These are phyloP conservation scores for Trichoderma simmonsii DNA, from an alignment of 2,329 filamentous ascomycete genomes.

Conservation along the genomic window DNA sequence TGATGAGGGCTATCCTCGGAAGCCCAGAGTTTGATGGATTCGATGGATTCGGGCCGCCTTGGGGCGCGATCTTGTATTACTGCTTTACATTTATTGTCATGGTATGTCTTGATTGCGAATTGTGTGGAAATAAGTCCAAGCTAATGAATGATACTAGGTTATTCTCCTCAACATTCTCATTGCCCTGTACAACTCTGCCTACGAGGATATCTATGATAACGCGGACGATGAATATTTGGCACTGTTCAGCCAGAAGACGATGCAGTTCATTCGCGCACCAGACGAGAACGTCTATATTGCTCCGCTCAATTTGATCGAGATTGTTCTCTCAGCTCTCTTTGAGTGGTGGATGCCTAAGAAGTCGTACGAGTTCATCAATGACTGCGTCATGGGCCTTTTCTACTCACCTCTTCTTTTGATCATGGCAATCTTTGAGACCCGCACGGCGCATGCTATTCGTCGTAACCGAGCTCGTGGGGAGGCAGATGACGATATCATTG, in stretches of 20 bases:
- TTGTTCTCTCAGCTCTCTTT: constrained; percentile 72
- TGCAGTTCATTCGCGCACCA: constrained; percentile 93
- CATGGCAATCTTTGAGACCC: constrained; percentile 69
- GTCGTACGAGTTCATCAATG: constrained; percentile 77
- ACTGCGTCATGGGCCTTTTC: constrained; percentile 79
- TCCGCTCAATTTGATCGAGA: constrained; percentile 90
- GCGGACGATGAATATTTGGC: constrained; percentile 95
- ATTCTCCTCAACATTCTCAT: constrained; percentile 94
- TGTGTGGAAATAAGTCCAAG: neutral
- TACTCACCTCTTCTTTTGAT: constrained; percentile 82
- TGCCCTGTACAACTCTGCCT: constrained; percentile 93
- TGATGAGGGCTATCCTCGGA: constrained; percentile 89
- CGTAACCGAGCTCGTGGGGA: constrained; percentile 77
- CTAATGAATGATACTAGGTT: constrained; percentile 37
- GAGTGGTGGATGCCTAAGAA: constrained; percentile 91
- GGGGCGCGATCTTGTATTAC: constrained; percentile 94
- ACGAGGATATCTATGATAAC: constrained; percentile 91
- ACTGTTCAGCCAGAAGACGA: constrained; percentile 87
- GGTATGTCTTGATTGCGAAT: constrained; percentile 47
- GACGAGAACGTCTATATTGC: constrained; percentile 98
- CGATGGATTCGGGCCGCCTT: constrained; percentile 86
- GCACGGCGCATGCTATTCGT: constrained; percentile 62
- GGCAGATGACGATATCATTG: constrained; percentile 79
- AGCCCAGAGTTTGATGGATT: constrained; percentile 87
- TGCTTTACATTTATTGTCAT: constrained; percentile 97